A percentile compares a stretch with the other conserved stretches of the same genome.
phyloP scores from a whole-genome alignment of 352 stramenopile species.

The Globisporangium polare region DNA sequence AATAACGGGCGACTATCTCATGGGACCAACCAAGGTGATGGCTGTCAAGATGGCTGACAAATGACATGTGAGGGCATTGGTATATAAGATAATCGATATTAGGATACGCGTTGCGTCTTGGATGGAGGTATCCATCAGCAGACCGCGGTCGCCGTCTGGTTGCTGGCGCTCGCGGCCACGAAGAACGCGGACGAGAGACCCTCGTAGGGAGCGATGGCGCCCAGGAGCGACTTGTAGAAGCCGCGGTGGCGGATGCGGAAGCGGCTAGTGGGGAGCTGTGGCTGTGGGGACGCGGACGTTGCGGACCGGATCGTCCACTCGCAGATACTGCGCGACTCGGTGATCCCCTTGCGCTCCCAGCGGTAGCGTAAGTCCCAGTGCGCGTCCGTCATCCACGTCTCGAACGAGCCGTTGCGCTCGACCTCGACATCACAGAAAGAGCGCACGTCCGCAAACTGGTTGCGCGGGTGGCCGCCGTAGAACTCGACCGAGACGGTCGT shows the following conservation, averaged over 20 bases:
- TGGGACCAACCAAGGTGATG: too few species aligned
- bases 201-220: conserved; percentile 15
- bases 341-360: conserved; percentile 24
- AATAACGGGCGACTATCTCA: too few species aligned
- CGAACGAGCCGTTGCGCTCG: conserved; percentile 20
- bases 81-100: neutral
- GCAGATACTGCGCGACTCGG: conserved; percentile 36
- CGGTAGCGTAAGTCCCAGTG: conserved; percentile 52
- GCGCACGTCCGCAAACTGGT: conserved; percentile 14
- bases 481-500: conserved; percentile 35
- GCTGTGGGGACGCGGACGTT: neutral
- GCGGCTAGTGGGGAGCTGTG: conserved; percentile 21
- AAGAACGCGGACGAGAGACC: conserved; percentile 7
- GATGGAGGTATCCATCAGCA: conserved; percentile 5
- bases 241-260: conserved; percentile 48
- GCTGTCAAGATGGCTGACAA: too few species aligned
- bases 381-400: conserved; percentile 36
- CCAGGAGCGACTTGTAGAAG: conserved; percentile 28
- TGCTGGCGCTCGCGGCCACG: conserved; percentile 3
- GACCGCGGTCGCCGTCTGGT: conserved; percentile 1
- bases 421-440: conserved; percentile 50
- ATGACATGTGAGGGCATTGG: neutral
- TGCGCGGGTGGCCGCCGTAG: conserved; percentile 41
- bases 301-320: conserved; percentile 20
- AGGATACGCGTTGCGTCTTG: neutral